Evolutionary conservation across 192 early-diverging fungal genomes (phyloP).

Genomic region (Backusella tuberculispora): DNA sequence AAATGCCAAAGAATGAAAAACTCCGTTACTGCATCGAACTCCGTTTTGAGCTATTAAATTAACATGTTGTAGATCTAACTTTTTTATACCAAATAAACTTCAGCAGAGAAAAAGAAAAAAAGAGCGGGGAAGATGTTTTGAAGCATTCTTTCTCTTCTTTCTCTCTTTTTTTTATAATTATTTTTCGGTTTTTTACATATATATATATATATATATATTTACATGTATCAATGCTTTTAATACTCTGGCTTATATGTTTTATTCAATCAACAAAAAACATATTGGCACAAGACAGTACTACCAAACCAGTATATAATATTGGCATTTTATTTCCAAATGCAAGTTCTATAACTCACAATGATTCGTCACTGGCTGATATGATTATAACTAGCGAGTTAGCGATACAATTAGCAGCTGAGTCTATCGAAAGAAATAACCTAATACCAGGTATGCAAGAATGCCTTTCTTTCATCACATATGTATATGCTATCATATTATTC

Average conservation of each 20-base stretch:
- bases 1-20: not conserved
- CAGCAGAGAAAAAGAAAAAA: not conserved
- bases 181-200: not conserved
- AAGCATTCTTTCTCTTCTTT: not conserved
- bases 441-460: slow-evolving; percentile 17
- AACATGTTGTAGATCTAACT: slow-evolving; percentile 6
- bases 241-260: not conserved
- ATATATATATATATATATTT: not conserved
- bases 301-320: slow-evolving; percentile 25
- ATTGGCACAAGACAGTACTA: not conserved
- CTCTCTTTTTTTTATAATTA: not conserved
- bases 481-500: not conserved
- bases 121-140: not conserved
- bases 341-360: not conserved
- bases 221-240: slow-evolving; percentile 13
- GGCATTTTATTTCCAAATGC: slow-evolving; percentile 27
- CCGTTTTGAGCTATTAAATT: slow-evolving; percentile 16
- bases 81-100: not conserved
- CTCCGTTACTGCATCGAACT: slow-evolving; percentile 9
- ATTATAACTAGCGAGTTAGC: slow-evolving; percentile 29
- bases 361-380: slow-evolving; percentile 27
- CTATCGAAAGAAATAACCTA: slow-evolving; percentile 12
- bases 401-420: slow-evolving; percentile 12
- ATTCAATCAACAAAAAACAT: not conserved
- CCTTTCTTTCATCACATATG: not conserved